Base-by-base conservation (phyloP, 805 yeast genomes). In the Yarrowia sp. region DNA sequence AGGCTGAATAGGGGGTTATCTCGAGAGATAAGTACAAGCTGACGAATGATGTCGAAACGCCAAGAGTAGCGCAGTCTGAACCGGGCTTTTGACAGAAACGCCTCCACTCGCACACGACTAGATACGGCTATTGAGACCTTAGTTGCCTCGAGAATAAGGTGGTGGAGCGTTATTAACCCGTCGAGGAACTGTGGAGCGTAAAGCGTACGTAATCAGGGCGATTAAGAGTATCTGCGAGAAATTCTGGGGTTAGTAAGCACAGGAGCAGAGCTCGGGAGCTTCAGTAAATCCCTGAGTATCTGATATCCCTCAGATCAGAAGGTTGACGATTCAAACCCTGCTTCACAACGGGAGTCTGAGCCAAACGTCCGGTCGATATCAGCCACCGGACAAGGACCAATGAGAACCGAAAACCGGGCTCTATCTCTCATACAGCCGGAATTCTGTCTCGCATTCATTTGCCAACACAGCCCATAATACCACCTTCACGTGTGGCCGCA, bases 241-340 rank as follows among this genome's bases (percentile, higher is more conserved):
- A 36, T 18, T 18, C 24, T 24, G 31, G n/a, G n/a, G 47, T 41
- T 41, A 25, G 3, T n/a, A 24, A 24, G 31, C 31, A 6, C 12
- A 12, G 12, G 13, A 38, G 44, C n/a, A 19, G 24, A 36, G n/a
- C 24, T 12, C 19, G n/a, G 8, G 41, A 36, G 24, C 24, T 36
- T 12, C 41, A 5, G 41, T 39, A 22, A 4, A 14, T 22, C 29
- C 29, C 29, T 18, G 18, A 12, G 3, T 9, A 18, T 12, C 29
- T 14, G 46, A 39, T 39, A 39, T 39, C 46, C 46, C 46, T 39
- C 46, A 39, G 46, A 22, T 39, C 46, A 39, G 46, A 22, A 39
- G 29, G 29, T 39, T 22, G 29, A 24, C 14, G 46, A n/a, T n/a
- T n/a, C 22, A 39, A 39, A 39, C 44, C 46, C 46, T 39, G 46